A percentile compares a stretch with the other conserved stretches of the same genome.
Evolutionary conservation across 805 yeast genomes (phyloP).

Genomic region (Kazachstania psychrophila): DNA sequence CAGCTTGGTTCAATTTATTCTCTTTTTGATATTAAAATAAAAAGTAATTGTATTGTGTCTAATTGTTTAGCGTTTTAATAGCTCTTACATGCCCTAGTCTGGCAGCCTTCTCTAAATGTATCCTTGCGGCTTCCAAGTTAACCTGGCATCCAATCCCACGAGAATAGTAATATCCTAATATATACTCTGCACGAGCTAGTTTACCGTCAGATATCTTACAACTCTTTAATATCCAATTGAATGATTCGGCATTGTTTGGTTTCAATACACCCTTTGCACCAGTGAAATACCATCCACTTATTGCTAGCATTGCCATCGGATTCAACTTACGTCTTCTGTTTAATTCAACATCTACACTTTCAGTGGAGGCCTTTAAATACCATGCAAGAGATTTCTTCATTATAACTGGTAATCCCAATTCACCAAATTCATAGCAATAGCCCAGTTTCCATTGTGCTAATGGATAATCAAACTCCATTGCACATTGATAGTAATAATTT

Average conservation of each 20-base stretch:
- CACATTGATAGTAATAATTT: slow-evolving; percentile 48
- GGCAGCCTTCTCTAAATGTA: slow-evolving; percentile 52
- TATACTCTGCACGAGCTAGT: slow-evolving; percentile 54
- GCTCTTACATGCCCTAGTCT: slow-evolving; percentile 55
- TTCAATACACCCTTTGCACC: slow-evolving; percentile 49
- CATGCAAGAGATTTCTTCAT: slow-evolving; percentile 58
- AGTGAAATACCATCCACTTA: slow-evolving; percentile 70
- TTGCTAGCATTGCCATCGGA: slow-evolving; percentile 58
- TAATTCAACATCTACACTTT: slow-evolving; percentile 11
- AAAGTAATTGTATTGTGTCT: too few relatives aligned
- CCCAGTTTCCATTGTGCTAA: slow-evolving; percentile 67
- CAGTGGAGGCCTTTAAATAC: slow-evolving; percentile 56
- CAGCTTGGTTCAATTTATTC: too few relatives aligned
- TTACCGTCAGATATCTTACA: slow-evolving; percentile 41
- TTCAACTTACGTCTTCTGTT: slow-evolving; percentile 37
- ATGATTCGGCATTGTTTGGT: slow-evolving; percentile 56
- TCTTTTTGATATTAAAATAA: too few relatives aligned
- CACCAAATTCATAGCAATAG: slow-evolving; percentile 63
- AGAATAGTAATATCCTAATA: slow-evolving; percentile 58
- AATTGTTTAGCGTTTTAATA: slow-evolving; percentile 11
- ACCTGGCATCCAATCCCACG: slow-evolving; percentile 50
- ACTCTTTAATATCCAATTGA: slow-evolving; percentile 52
- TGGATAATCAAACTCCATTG: slow-evolving; percentile 45
- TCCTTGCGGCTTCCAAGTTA: slow-evolving; percentile 36
- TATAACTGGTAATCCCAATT: slow-evolving; percentile 41